Percentiles rank a stretch among this genome's conserved stretches.
phyloP scores from a whole-genome alignment of 192 early-diverging fungal species.

The Geranomyces michiganensis region DNA sequence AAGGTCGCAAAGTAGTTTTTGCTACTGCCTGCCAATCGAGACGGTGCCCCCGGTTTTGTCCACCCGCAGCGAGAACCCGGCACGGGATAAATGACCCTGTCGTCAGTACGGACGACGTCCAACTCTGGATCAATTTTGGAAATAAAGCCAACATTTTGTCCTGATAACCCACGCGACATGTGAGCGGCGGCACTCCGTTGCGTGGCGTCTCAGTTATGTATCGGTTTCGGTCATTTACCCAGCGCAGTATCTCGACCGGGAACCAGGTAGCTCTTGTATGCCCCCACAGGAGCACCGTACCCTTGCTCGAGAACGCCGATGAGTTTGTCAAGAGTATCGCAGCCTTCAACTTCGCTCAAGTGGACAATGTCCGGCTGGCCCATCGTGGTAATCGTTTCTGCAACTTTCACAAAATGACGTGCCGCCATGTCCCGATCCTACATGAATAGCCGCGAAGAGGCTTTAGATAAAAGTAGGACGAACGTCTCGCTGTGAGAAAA shows the following conservation, averaged over 20 bases:
- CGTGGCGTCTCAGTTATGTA: too few species aligned
- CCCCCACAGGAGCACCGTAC: neutral
- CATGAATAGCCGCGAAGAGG: neutral
- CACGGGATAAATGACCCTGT: conserved; percentile 21
- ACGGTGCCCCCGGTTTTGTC: conserved; percentile 8
- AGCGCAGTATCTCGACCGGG: conserved; percentile 27
- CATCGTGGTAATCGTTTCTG: conserved; percentile 16
- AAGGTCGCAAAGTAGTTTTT: conserved; percentile 28
- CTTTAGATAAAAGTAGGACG: neutral
- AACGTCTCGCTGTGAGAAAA: neutral
- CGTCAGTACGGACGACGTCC: conserved; percentile 23
- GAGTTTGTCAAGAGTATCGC: conserved; percentile 17
- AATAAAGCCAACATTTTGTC: conserved; percentile 24
- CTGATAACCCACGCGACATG: too few species aligned
- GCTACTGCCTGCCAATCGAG: conserved; percentile 7
- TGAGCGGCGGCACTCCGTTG: too few species aligned
- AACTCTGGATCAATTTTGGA: conserved; percentile 17
- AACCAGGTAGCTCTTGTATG: conserved; percentile 22
- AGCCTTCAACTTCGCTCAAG: conserved; percentile 23
- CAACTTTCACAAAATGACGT: conserved; percentile 5
- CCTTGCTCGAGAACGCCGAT: conserved; percentile 15
- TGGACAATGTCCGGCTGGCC: conserved; percentile 24
- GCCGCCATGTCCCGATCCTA: conserved; percentile 21
- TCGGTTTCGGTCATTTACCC: neutral
- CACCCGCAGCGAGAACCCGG: conserved; percentile 10